Base-by-base conservation (phyloP, 139 green algal genomes). In the Ostreobium quekettii region DNA sequence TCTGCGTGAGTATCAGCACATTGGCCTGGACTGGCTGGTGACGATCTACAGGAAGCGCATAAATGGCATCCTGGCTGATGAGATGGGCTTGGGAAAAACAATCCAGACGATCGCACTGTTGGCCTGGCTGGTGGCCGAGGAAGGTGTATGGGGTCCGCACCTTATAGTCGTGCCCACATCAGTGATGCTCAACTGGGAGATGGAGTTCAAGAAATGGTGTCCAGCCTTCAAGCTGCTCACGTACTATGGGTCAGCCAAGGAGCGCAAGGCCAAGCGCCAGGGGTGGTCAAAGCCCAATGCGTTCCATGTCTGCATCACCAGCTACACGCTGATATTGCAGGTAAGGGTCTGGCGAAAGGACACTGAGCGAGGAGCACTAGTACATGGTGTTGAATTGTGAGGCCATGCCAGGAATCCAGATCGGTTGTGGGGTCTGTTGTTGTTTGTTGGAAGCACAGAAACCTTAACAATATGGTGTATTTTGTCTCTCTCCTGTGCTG, bases 171-270 rank as follows among this genome's bases (percentile, higher is more conserved):
- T 96, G 70, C 90, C 90, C 58, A 95, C 89, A 5, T 85, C 68
- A 2, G 93, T 99, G 56, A 99, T 99, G 93, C 85, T 99, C 37
- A 99, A 99, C 80, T 99, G 94, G 94, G 93, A 99, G 83, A 97
- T 95, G 85, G 94, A 99, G 86, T 95, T 98, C 85, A 97, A 97
- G 70, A 96, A 95, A 78, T 99, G 88, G 87, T 97, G 91, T 80
- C 94, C 94, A 31, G 93, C 90, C 38, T 98, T 99, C 84, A 97
- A 97, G 78, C 78, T 99, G 68, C 84, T 99, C 3, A 99, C 94
- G 61, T 99, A 99, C 82, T 99, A 94, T 64, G 94, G 94, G 72
- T 83, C 48, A 22, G 82, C 84, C 60, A 93, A 93, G 76, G 91
- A 98, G 83, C 86, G 93, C 48, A 90, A 92, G 77, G 63, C 76